Evolutionary conservation across 345 rosid genomes (phyloP).

Genomic region (Rhizophora mangle): DNA sequence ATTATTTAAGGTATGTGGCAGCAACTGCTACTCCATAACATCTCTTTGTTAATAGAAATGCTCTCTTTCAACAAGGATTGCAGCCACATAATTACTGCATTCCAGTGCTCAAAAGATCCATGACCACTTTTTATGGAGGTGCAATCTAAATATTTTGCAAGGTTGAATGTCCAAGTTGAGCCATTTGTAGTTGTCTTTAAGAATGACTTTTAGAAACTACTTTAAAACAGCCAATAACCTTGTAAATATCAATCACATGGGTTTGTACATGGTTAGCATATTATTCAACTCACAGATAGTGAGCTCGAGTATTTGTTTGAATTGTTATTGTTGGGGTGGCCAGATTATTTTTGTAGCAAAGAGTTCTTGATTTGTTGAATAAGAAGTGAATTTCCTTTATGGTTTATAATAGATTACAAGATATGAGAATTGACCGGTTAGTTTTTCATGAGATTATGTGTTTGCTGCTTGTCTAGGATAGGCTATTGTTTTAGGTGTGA

Average conservation of each 20-base stretch:
- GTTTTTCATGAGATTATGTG: background rate
- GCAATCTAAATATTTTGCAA: background rate
- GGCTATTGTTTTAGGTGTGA: conserved; percentile 85
- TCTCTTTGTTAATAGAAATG: conserved; percentile 85
- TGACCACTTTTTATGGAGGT: background rate
- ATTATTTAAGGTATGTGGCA: conserved; percentile 57
- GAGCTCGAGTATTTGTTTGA: no score
- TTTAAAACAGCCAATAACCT: no score
- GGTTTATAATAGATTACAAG: background rate
- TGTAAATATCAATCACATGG: no score
- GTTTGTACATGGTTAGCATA: no score
- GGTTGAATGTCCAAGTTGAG: no score
- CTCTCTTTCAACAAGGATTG: conserved; percentile 89
- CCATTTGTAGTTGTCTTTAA: no score
- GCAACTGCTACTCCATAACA: conserved; percentile 97
- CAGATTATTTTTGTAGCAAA: no score
- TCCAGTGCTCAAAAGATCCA: conserved; percentile 72
- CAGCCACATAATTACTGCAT: conserved; percentile 94
- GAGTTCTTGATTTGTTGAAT: background rate
- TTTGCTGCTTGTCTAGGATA: conserved; percentile 48
- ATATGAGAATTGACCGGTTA: background rate
- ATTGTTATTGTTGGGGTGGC: no score
- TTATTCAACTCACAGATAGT: no score
- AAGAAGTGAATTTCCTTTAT: background rate
- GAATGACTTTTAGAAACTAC: no score